phyloP scores from a whole-genome alignment of 352 stramenopile species.

The Saprolegnia diclina region DNA sequence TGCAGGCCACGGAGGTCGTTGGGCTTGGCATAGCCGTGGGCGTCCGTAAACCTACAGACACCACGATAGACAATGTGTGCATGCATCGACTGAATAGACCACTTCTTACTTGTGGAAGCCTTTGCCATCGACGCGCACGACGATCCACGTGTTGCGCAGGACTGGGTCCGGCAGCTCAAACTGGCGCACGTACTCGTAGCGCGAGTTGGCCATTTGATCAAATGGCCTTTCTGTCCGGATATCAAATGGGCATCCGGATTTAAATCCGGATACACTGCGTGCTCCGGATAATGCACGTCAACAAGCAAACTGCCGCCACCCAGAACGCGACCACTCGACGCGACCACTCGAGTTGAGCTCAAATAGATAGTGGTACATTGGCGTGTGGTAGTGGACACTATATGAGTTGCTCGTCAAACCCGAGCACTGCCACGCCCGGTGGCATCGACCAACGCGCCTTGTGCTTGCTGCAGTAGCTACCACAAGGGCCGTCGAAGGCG shows the following conservation, averaged over 20 bases:
- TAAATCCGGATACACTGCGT: too few relatives aligned
- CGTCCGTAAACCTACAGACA: conserved; percentile 30
- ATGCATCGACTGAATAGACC: not conserved
- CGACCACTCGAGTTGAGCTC: too few relatives aligned
- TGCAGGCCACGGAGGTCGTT: conserved; percentile 32
- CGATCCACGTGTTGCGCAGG: conserved; percentile 37
- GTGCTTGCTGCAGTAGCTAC: too few relatives aligned
- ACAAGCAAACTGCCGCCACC: too few relatives aligned
- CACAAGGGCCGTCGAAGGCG: too few relatives aligned
- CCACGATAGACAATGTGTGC: not conserved
- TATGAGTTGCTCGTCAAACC: too few relatives aligned
- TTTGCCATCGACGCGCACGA: conserved; percentile 36
- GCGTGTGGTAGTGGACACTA: too few relatives aligned
- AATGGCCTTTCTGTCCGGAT: not conserved
- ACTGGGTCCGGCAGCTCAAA: conserved; percentile 34
- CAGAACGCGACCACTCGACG: too few relatives aligned
- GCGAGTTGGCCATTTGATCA: conserved; percentile 30
- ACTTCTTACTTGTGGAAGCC: conserved; percentile 37
- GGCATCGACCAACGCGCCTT: too few relatives aligned
- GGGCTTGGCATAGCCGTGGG: conserved; percentile 36
- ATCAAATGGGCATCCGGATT: not conserved
- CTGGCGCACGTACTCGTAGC: conserved; percentile 31
- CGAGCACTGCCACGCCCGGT: too few relatives aligned
- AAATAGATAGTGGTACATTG: too few relatives aligned
- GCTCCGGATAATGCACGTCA: too few relatives aligned